Evolutionary conservation across 139 green algal genomes (phyloP).

Genomic region (Gonium pectorale): DNA sequence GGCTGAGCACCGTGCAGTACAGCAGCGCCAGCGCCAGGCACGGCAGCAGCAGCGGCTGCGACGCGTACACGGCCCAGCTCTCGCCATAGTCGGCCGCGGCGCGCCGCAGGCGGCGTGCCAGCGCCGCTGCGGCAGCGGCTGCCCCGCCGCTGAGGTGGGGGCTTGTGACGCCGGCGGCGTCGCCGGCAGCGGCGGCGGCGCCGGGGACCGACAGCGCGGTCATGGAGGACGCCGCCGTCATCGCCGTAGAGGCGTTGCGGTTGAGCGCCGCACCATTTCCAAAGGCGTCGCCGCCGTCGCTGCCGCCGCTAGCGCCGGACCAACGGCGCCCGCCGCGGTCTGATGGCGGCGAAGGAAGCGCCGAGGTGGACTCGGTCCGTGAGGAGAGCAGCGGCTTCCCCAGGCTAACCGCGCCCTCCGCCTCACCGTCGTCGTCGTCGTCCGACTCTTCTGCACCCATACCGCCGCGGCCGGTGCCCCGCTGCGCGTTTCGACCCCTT

Average conservation of each 20-base stretch:
- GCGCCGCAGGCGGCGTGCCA: background rate
- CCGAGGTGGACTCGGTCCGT: background rate
- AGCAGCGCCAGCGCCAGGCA: conserved; percentile 82
- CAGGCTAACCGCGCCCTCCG: background rate
- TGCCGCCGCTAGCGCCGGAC: too few species aligned
- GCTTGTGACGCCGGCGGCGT: background rate
- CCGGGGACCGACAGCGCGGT: background rate
- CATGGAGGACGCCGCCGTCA: background rate
- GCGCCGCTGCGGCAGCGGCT: background rate
- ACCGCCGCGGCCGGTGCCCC: too few species aligned
- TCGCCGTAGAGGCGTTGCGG: too few species aligned
- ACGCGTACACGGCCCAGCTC: conserved; percentile 67
- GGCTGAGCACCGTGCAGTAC: conserved; percentile 74
- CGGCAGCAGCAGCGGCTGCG: conserved; percentile 70
- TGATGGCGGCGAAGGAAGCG: too few species aligned
- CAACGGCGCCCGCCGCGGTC: too few species aligned
- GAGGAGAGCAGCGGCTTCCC: background rate
- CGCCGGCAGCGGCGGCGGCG: background rate
- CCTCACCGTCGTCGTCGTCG: background rate
- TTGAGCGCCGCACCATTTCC: background rate
- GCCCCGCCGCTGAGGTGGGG: background rate
- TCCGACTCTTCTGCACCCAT: background rate
- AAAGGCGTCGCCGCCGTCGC: background rate
- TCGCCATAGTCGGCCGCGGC: background rate
- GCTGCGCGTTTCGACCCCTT: too few species aligned